Evolutionary conservation across 2,329 filamentous ascomycete species (phyloP), one percentile per base, ranked within the genome.

Genomic region (Mollisiaceae sp.): DNA sequence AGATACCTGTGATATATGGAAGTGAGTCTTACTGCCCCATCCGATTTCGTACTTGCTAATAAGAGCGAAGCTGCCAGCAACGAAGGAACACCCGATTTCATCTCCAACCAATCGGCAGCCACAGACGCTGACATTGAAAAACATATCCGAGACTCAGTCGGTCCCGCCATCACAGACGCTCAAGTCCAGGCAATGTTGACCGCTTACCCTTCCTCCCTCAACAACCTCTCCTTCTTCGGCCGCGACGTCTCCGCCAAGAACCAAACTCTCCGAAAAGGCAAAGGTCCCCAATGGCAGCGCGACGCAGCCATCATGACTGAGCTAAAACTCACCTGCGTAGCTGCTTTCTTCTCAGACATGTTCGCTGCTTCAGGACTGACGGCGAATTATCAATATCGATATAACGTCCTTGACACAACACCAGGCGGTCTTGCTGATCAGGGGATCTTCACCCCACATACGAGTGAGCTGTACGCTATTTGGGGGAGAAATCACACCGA

Each of bases 1-100:
- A 78, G 20, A 79, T 88, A 0, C 86, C 86, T 0, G 75, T 82
- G 0, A 80, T 88, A n/a, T 81, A 80, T 38, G 81, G 70, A 50
- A 57, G 60, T 58, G n/a, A 36, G 52, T 45, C 27, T 2, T 20
- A 20, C 27, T 36, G 2, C 2, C 6, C 32, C 43, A 2, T 20
- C 43, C 20, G 43, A 24, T 8, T 5, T 50, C 11, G 20, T 50
- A 45, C 20, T 18, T 36, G 18, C 50, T 62, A 24, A 62, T 18
- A 36, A 39, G 24, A 35, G n/a, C 24, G 39, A 15, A 60, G 59
- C 56, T 52, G 32, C 62, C 1, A 67, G 57, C 32, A 63, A 68
- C 27, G 67, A 68, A 60, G 67, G 64, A 4, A 66, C 67, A n/a
- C 60, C 56, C 14, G 60, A 64, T 20, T 66, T 47, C 52, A 66